A percentile compares a stretch with the other conserved stretches of the same genome.
These are phyloP conservation scores for Colletotrichum sp. DNA, from an alignment of 2,329 filamentous ascomycete genomes.

Conservation along the genomic window DNA sequence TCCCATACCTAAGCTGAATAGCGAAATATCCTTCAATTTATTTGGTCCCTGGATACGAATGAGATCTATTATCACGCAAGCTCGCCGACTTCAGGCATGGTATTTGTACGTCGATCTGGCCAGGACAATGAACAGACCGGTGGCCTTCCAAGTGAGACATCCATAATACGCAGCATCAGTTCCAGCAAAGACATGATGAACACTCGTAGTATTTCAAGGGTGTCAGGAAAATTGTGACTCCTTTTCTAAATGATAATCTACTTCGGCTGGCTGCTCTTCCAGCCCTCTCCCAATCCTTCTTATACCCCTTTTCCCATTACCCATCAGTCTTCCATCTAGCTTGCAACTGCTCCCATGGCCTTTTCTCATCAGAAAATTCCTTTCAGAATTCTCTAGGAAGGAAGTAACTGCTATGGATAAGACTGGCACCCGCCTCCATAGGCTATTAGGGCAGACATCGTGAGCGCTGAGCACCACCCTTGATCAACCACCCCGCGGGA, in stretches of 20 bases:
- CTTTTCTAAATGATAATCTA: neutral
- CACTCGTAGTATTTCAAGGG: neutral
- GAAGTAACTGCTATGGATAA: neutral
- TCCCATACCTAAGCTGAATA: neutral
- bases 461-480: neutral
- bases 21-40: neutral
- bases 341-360: neutral
- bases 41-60: accelerated
- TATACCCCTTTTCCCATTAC: accelerated
- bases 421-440: neutral
- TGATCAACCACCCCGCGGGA: neutral
- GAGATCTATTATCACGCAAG: neutral
- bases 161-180: neutral
- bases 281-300: neutral
- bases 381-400: neutral
- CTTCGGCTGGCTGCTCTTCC: neutral
- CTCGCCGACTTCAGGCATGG: neutral
- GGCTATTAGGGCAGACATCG: neutral
- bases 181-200: neutral
- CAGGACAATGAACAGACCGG: neutral
- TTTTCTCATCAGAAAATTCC: neutral
- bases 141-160: accelerated
- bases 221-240: neutral
- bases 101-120: neutral
- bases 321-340: accelerated